phyloP scores from a whole-genome alignment of 768 basidiomycete species.

The Lentinula aciculospora region DNA sequence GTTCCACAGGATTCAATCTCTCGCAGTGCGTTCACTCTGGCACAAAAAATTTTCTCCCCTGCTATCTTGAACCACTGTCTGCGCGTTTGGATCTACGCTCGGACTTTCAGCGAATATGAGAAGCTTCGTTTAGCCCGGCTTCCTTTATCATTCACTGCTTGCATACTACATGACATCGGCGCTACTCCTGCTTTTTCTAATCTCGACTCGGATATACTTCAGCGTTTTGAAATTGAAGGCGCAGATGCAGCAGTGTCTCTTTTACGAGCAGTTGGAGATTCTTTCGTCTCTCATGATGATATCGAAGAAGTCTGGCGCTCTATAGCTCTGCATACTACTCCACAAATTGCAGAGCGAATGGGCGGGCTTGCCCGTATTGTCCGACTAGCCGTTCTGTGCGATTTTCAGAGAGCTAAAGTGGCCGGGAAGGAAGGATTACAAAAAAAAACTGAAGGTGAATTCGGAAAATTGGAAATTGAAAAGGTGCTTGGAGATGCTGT shows the following conservation, averaged over 20 bases:
- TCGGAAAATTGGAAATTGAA: not conserved
- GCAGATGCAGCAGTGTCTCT: not conserved
- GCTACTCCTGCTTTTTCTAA: not conserved
- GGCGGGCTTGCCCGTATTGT: not conserved
- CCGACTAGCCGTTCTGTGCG: not conserved
- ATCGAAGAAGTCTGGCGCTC: constrained; percentile 1
- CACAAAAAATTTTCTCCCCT: not conserved
- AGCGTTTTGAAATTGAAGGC: constrained; percentile 1
- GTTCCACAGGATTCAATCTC: not conserved
- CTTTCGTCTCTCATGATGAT: not conserved
- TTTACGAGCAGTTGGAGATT: not conserved
- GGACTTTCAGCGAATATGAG: not conserved
- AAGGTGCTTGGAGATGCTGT: not conserved
- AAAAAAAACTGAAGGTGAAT: not conserved
- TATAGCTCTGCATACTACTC: not conserved
- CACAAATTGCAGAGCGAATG: not conserved
- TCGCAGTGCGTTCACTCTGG: not conserved
- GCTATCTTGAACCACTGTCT: constrained; percentile 1
- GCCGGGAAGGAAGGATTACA: not conserved
- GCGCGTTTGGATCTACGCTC: not conserved
- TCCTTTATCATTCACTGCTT: not conserved
- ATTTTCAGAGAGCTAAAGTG: not conserved
- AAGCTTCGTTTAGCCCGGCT: not conserved
- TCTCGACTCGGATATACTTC: not conserved
- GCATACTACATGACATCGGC: not conserved